phyloP scores from a whole-genome alignment of 306 rosid species.

The Myrica gale region DNA sequence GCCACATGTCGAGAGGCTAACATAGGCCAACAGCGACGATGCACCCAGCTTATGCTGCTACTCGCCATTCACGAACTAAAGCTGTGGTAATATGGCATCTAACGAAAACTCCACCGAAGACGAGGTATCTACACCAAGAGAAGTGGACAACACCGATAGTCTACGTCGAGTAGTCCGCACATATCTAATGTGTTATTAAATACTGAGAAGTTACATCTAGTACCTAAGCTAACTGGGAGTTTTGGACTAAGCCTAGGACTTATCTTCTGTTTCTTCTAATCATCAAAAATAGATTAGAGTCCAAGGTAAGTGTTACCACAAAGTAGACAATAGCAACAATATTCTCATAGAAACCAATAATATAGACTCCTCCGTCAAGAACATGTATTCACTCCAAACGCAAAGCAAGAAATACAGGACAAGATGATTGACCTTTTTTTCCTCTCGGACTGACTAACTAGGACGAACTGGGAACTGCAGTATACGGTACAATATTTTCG shows the following conservation, averaged over 20 bases:
- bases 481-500: neutral
- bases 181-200: neutral
- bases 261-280: neutral
- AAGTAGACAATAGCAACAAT: no score
- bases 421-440: no score
- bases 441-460: no score
- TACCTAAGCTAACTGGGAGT: neutral
- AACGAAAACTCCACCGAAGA: neutral
- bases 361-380: no score
- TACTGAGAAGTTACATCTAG: neutral
- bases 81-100: neutral
- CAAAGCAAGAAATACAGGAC: neutral
- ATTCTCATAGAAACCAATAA: no score
- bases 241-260: neutral
- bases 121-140: neutral
- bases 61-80: slow-evolving; percentile 30
- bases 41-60: slow-evolving; percentile 34
- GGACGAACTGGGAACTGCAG: neutral
- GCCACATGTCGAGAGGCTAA: slow-evolving; percentile 34
- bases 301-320: no score
- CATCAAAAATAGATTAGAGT: no score
- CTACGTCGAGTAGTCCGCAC: neutral
- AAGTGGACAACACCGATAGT: neutral
- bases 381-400: neutral
- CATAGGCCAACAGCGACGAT: slow-evolving; percentile 38